Percentiles rank a stretch among this genome's conserved stretches.
Evolutionary conservation across 257 asterid genomes (phyloP).

Genomic region (Gentiana macrophylla): DNA sequence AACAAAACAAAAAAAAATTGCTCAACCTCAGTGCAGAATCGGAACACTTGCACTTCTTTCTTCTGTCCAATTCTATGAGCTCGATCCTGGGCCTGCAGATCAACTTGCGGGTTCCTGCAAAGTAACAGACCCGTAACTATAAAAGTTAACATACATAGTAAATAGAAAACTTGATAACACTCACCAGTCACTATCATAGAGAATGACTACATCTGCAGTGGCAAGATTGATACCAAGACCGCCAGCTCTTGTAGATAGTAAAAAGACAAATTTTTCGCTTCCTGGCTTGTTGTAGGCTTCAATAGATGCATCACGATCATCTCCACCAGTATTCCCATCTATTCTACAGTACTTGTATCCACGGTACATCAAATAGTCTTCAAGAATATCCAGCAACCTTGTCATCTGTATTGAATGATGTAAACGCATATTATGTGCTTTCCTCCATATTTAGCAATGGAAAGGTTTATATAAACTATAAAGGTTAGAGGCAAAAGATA

Average conservation of each 20-base stretch:
- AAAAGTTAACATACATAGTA: too few species aligned
- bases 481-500: neutral
- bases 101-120: constrained; percentile 98
- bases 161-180: constrained; percentile 5
- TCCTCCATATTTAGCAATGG: neutral
- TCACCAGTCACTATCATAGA: constrained; percentile 98
- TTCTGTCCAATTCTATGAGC: constrained; percentile 99
- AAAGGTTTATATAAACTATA: neutral
- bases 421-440: constrained; percentile 4
- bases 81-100: constrained; percentile 98
- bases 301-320: constrained; percentile 97
- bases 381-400: constrained; percentile 93
- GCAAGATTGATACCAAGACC: constrained; percentile 99
- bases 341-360: constrained; percentile 85
- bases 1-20: too few species aligned
- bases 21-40: constrained; percentile 95
- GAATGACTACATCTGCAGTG: constrained; percentile 96
- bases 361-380: constrained; percentile 86
- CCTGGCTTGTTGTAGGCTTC: constrained; percentile 89
- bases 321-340: constrained; percentile 99
- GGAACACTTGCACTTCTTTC: constrained; percentile 99
- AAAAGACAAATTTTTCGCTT: constrained; percentile 85
- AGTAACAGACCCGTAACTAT: neutral
- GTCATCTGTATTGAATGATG: constrained; percentile 62
- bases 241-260: constrained; percentile 97